phyloP scores from a whole-genome alignment of 2,329 filamentous ascomycete species.

The Cercospora zeina region DNA sequence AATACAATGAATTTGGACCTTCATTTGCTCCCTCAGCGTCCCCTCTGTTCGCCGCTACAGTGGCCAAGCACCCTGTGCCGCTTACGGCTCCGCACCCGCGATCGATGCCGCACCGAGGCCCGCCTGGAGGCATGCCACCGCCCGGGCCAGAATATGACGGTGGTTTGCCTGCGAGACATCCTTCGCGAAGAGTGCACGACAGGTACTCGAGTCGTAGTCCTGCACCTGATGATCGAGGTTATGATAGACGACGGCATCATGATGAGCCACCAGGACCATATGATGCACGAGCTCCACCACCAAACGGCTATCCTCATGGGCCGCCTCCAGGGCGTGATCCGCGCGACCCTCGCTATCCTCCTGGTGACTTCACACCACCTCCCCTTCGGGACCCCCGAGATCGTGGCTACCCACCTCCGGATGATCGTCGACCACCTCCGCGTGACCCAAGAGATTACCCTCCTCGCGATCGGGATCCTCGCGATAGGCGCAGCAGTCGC shows the following conservation, averaged over 20 bases:
- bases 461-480: slow-evolving; percentile 14
- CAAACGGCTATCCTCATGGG: slow-evolving; percentile 14
- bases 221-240: slow-evolving; percentile 19
- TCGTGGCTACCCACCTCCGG: slow-evolving; percentile 12
- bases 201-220: slow-evolving; percentile 27
- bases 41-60: slow-evolving; percentile 47
- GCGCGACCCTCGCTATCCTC: slow-evolving; percentile 15
- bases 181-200: slow-evolving; percentile 24
- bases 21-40: slow-evolving; percentile 49
- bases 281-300: slow-evolving; percentile 13
- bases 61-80: slow-evolving; percentile 26
- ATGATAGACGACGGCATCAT: slow-evolving; percentile 21
- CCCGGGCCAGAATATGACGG: slow-evolving; percentile 22
- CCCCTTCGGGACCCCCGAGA: slow-evolving; percentile 15
- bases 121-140: slow-evolving; percentile 9
- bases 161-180: slow-evolving; percentile 24
- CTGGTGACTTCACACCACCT: slow-evolving; percentile 11
- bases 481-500: slow-evolving; percentile 19
- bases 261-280: slow-evolving; percentile 13
- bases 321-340: slow-evolving; percentile 13
- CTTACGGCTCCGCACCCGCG: slow-evolving; percentile 20
- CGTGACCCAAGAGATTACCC: slow-evolving; percentile 15
- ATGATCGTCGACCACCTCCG: slow-evolving; percentile 15
- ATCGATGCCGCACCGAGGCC: slow-evolving; percentile 11
- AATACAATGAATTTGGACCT: slow-evolving; percentile 30